A percentile compares a stretch with the other conserved stretches of the same genome.
phyloP scores from a whole-genome alignment of 2,329 filamentous ascomycete genomes.

The Phyllosticta paracitricarpa region DNA sequence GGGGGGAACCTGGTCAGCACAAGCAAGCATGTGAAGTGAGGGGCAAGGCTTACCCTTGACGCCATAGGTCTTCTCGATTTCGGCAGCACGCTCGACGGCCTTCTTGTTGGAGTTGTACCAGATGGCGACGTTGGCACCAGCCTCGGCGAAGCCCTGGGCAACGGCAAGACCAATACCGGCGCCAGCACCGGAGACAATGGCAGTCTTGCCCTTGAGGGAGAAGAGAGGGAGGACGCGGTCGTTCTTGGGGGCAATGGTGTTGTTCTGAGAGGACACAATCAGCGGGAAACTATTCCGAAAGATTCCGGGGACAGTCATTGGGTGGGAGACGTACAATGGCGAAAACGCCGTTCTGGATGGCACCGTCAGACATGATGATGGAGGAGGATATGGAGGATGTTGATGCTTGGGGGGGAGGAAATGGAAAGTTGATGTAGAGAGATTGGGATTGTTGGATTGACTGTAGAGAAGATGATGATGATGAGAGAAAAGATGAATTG shows the following conservation, averaged over 20 bases:
- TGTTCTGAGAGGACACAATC: background rate
- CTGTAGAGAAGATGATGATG: background rate
- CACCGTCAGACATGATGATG: slow-evolving; percentile 17
- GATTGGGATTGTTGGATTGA: background rate
- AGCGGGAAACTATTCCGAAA: background rate
- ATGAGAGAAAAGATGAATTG: background rate
- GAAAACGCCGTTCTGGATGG: slow-evolving; percentile 27
- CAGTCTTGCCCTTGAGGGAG: slow-evolving; percentile 35
- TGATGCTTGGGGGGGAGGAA: background rate
- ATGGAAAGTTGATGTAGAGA: background rate
- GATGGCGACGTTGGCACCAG: slow-evolving; percentile 50
- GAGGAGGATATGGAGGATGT: background rate
- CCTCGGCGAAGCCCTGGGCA: slow-evolving; percentile 11
- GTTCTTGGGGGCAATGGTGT: slow-evolving; percentile 10
- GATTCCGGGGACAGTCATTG: background rate
- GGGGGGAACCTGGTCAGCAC: background rate
- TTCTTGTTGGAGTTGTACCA: slow-evolving; percentile 42
- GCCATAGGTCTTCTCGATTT: slow-evolving; percentile 10
- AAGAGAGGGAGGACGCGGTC: slow-evolving; percentile 19
- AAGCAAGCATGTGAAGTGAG: background rate
- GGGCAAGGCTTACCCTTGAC: slow-evolving; percentile 9
- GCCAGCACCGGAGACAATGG: slow-evolving; percentile 39
- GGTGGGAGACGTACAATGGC: slow-evolving; percentile 14
- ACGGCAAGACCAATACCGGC: slow-evolving; percentile 39
- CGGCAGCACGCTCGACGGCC: slow-evolving; percentile 44